These are phyloP conservation scores for Peronospora belbahrii DNA, from an alignment of 352 stramenopile genomes.

Conservation along the genomic window DNA sequence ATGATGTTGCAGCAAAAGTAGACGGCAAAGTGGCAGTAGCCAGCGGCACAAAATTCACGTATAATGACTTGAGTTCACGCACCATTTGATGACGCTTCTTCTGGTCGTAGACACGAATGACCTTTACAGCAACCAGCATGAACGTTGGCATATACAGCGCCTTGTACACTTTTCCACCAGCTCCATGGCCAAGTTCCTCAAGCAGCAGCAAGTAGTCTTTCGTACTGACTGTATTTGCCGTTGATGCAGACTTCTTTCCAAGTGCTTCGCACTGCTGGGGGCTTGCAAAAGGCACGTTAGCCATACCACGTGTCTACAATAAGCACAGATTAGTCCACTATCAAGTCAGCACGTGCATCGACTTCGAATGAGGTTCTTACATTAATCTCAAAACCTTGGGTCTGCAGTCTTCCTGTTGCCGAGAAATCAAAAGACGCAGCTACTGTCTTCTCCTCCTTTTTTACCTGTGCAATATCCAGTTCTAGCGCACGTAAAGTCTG, in stretches of 20 bases:
- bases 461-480: conserved; percentile 56
- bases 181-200: conserved; percentile 73
- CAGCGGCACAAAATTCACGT: conserved; percentile 72
- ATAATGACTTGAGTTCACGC: conserved; percentile 78
- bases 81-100: conserved; percentile 87
- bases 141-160: conserved; percentile 86
- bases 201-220: conserved; percentile 63
- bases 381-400: conserved; percentile 82
- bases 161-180: conserved; percentile 85
- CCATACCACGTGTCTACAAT: conserved; percentile 61
- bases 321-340: not conserved
- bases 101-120: conserved; percentile 85
- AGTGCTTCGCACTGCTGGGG: conserved; percentile 3
- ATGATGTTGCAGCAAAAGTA: not conserved
- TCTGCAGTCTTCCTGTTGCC: conserved; percentile 60
- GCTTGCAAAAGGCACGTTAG: conserved; percentile 52
- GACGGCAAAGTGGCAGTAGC: conserved; percentile 25
- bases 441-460: conserved; percentile 49
- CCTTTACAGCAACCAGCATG: conserved; percentile 84
- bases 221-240: conserved; percentile 28
- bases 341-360: not conserved
- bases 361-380: conserved; percentile 21
- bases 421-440: conserved; percentile 79
- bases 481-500: conserved; percentile 42
- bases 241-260: conserved; percentile 9